Evolutionary conservation across 2,329 filamentous ascomycete species (phyloP).

Genomic region (Madurella mycetomatis): DNA sequence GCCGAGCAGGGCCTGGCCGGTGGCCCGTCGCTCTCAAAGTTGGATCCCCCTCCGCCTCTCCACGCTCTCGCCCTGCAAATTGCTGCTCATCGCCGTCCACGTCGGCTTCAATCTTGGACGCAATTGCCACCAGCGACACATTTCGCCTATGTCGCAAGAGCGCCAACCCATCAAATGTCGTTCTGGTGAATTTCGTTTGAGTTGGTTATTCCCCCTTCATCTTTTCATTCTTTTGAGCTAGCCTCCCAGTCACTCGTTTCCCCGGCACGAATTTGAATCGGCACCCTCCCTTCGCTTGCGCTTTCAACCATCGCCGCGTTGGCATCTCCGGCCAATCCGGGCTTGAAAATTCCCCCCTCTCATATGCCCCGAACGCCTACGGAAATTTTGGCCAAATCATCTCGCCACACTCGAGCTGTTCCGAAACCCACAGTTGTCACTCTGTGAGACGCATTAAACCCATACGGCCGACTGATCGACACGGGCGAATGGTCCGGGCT

Average conservation of each 20-base stretch:
- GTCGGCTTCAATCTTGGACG: slow-evolving; percentile 17
- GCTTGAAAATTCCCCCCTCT: background rate
- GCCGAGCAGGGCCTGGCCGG: slow-evolving; percentile 9
- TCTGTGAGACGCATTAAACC: background rate
- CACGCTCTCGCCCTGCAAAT: slow-evolving; percentile 18
- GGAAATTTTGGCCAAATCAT: background rate
- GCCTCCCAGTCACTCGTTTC: slow-evolving; percentile 29
- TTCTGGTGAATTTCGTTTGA: slow-evolving; percentile 7
- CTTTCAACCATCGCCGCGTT: background rate
- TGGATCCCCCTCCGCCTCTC: slow-evolving; percentile 10
- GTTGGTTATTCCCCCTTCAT: slow-evolving; percentile 4
- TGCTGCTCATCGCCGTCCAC: slow-evolving; percentile 17
- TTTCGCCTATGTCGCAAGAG: background rate
- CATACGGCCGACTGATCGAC: slow-evolving; percentile 21
- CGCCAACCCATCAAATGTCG: background rate
- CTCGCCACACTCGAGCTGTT: background rate
- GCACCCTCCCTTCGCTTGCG: background rate
- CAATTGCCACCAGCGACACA: slow-evolving; percentile 5
- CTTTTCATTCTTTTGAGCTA: slow-evolving; percentile 26
- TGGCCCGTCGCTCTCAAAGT: slow-evolving; percentile 19
- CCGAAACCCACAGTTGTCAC: background rate
- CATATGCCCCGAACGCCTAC: background rate
- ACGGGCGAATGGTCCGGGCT: slow-evolving; percentile 14
- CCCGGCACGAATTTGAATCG: slow-evolving; percentile 2
- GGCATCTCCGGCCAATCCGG: background rate